These are phyloP conservation scores for Aspergillus pseudotamarii DNA, from an alignment of 2,329 filamentous ascomycete species.

Conservation along the genomic window DNA sequence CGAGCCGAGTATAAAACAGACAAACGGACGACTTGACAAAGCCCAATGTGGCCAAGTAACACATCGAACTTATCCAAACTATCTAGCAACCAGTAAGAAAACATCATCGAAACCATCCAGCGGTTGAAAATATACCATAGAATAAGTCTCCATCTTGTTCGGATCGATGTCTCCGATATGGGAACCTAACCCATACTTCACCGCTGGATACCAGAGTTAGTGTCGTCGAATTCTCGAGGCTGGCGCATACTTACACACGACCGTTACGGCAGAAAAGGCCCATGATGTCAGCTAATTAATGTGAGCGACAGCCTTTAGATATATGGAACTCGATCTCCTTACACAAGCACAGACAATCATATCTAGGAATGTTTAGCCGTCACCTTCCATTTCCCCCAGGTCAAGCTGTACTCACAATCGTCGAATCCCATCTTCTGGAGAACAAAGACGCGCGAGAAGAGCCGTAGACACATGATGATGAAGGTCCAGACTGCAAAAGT, in stretches of 20 bases:
- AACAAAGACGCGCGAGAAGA: conserved; percentile 46
- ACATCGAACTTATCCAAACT: conserved; percentile 53
- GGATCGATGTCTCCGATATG: conserved; percentile 18
- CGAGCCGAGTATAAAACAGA: conserved; percentile 49
- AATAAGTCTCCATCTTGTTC: conserved; percentile 15
- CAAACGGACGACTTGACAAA: conserved; percentile 54
- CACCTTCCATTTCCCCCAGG: neutral
- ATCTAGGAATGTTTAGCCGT: conserved; percentile 19
- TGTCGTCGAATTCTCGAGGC: neutral
- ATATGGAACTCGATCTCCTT: conserved; percentile 11
- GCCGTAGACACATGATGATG: conserved; percentile 39
- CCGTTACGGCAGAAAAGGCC: conserved; percentile 41
- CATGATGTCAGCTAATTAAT: conserved; percentile 31
- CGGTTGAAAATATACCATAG: conserved; percentile 6
- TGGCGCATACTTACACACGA: conserved; percentile 29
- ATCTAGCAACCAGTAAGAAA: conserved; percentile 24
- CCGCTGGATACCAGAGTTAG: conserved; percentile 13
- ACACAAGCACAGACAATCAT: conserved; percentile 36
- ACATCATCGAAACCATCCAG: too few species aligned
- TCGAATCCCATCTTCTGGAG: conserved; percentile 34
- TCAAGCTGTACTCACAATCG: conserved; percentile 29
- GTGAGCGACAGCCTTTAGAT: neutral
- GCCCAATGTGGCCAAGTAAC: conserved; percentile 51
- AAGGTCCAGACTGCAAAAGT: conserved; percentile 43
- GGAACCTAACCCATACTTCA: conserved; percentile 21